Percentiles rank a stretch among this genome's conserved stretches.
These are phyloP conservation scores for Pseudonitzschia pungens DNA, from an alignment of 108 stramenopile species.

Conservation along the genomic window DNA sequence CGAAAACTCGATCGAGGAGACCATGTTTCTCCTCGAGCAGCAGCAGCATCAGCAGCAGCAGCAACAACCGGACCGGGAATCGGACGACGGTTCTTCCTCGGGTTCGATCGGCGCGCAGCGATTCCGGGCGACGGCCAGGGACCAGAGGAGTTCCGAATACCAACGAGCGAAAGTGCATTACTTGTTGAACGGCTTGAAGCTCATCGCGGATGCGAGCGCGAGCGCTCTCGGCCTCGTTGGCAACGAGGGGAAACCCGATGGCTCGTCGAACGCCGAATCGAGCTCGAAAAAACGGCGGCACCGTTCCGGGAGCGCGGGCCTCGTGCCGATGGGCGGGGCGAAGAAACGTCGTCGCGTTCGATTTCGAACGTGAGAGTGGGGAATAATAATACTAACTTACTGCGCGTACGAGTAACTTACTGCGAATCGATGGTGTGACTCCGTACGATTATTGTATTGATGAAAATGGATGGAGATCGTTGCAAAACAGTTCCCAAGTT, in stretches of 20 bases:
- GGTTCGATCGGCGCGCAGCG: background rate
- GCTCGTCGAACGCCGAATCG: background rate
- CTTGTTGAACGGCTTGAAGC: conserved; percentile 22
- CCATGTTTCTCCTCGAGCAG: conserved; percentile 43
- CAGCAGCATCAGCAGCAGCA: background rate
- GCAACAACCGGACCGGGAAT: background rate
- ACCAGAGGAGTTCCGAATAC: conserved; percentile 24
- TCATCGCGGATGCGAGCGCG: conserved; percentile 11
- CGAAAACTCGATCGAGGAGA: conserved; percentile 80
- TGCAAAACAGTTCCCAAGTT: no score
- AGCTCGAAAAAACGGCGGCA: no score
- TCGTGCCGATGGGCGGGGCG: no score
- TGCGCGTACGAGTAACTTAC: no score
- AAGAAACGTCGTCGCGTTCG: no score
- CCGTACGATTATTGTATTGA: no score
- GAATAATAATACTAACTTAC: no score
- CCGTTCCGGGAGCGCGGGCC: no score
- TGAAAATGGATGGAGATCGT: no score
- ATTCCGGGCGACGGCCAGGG: background rate
- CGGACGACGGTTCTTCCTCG: background rate
- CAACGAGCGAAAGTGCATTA: conserved; percentile 38
- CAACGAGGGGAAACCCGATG: background rate
- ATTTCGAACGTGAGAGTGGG: no score
- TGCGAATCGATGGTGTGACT: no score
- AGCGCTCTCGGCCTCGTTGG: background rate